Conservation (phyloP, 1,139 yeast genomes). For the Candida gigantensis region DNA sequence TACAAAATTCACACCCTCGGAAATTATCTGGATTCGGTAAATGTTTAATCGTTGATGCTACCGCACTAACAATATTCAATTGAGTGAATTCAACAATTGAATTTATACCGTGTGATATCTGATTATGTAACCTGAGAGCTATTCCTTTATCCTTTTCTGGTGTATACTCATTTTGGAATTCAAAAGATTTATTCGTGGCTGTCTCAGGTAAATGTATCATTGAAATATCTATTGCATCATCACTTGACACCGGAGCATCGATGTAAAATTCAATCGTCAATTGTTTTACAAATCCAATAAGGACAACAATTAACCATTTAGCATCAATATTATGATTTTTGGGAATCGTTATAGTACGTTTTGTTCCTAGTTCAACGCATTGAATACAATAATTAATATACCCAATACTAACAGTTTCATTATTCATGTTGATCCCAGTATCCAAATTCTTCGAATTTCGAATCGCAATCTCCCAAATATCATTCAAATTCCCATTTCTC, state of each 20-base stretch:
- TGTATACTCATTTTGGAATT: conserved; percentile 29
- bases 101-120: conserved; percentile 16
- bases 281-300: conserved; percentile 17
- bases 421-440: conserved; percentile 21
- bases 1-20: conserved; percentile 42
- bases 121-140: conserved; percentile 26
- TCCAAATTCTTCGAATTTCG: neutral
- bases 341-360: conserved; percentile 10
- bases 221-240: conserved; percentile 2
- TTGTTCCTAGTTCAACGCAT: conserved; percentile 1
- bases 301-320: conserved; percentile 14
- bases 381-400: conserved; percentile 24
- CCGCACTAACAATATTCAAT: conserved; percentile 59
- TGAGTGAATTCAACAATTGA: conserved; percentile 51
- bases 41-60: conserved; percentile 62
- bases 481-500: conserved; percentile 69
- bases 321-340: conserved; percentile 7
- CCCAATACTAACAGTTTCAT: conserved; percentile 18
- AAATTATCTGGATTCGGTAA: conserved; percentile 52
- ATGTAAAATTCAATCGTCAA: conserved; percentile 15
- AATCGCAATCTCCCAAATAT: conserved; percentile 48
- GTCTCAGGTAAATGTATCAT: conserved; percentile 2
- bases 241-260: conserved; percentile 5
- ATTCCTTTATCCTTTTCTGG: conserved; percentile 41
- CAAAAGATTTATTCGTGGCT: conserved; percentile 13